These are phyloP conservation scores for Corynascus novoguineensis DNA, from an alignment of 495 filamentous ascomycete species.

Conservation along the genomic window DNA sequence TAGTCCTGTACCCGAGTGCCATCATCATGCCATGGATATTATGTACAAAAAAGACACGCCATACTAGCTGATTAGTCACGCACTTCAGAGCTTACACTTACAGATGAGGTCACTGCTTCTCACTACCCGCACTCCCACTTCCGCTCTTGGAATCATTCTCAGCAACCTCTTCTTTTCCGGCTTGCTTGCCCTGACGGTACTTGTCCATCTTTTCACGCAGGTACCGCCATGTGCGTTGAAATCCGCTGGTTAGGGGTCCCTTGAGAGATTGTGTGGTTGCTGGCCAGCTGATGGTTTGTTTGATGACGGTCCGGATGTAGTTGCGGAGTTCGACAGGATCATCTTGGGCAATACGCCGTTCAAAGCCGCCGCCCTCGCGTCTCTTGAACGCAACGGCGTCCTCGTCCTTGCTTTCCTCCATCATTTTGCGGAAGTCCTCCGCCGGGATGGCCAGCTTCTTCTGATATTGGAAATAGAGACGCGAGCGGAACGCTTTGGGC, in stretches of 20 bases:
- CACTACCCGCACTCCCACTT: background rate
- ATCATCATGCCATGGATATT: slow-evolving; percentile 18
- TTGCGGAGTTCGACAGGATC: slow-evolving; percentile 57
- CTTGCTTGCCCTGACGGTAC: slow-evolving; percentile 44
- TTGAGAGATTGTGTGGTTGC: slow-evolving; percentile 80
- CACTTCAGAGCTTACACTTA: background rate
- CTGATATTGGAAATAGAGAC: slow-evolving; percentile 91
- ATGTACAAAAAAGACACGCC: slow-evolving; percentile 14
- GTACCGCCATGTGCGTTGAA: slow-evolving; percentile 65
- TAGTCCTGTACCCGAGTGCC: slow-evolving; percentile 12
- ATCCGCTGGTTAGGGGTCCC: slow-evolving; percentile 68
- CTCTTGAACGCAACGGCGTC: slow-evolving; percentile 63
- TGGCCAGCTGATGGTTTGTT: slow-evolving; percentile 85
- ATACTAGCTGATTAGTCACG: background rate
- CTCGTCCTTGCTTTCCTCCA: slow-evolving; percentile 65
- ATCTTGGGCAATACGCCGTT: slow-evolving; percentile 69
- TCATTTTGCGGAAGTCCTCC: slow-evolving; percentile 78
- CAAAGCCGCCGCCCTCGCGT: slow-evolving; percentile 75
- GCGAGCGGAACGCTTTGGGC: slow-evolving; percentile 79
- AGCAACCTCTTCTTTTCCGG: slow-evolving; percentile 15
- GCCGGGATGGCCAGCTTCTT: slow-evolving; percentile 80
- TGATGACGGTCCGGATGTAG: slow-evolving; percentile 67
- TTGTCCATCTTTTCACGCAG: slow-evolving; percentile 78
- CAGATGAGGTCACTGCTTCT: slow-evolving; percentile 9
- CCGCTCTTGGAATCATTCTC: slow-evolving; percentile 1